Evolutionary conservation across 2,329 filamentous ascomycete genomes (phyloP), one percentile per base, ranked within the genome.

Genomic region (Aspergillus thermomutatus): DNA sequence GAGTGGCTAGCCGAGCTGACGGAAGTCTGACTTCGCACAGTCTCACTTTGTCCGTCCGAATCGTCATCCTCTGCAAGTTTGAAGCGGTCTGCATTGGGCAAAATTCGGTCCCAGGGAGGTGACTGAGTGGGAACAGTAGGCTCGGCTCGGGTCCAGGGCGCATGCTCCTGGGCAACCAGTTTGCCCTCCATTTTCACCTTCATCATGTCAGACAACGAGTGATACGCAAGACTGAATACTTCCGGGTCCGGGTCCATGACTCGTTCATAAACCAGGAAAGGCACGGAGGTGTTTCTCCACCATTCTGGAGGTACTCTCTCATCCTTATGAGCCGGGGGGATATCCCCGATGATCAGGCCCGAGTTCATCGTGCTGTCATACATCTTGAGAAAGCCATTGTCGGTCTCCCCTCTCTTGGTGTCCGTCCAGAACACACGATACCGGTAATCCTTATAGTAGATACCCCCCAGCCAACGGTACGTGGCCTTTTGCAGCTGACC

Each of bases 381-480:
- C 49, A 67, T 64, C 17, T 64, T 60, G 8, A 73, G 46, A 9
- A 58, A 51, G 4, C 62, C 60, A 3, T 40, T 41, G 5, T 65
- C 60, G 4, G 19, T 10, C 54, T 72, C 71, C 3, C 69, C 68
- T 9, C 66, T 62, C 31, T 68, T 53, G 4, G 58, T 50, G 43
- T 74, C 69, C 4, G 55, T 66, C 72, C 72, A 75, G 50, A 64
- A 72, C 7, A 75, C 60, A 4, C 67, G 66, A 23, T 64, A 66
- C 21, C 65, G 61, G 0, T 26, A 23, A 1, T 63, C 41, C 3
- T 62, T 34, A 3, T 56, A 58, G 53, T 76, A 76, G 14, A 75
- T 67, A 1, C 73, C 73, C 0, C 74, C 74, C 14, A 76, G 56
- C 73, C 73, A 76, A 34, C 71, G 69, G 55, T 76, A 76, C 1